Base-by-base conservation (phyloP, 768 basidiomycete species). In the Mycena latifolia region DNA sequence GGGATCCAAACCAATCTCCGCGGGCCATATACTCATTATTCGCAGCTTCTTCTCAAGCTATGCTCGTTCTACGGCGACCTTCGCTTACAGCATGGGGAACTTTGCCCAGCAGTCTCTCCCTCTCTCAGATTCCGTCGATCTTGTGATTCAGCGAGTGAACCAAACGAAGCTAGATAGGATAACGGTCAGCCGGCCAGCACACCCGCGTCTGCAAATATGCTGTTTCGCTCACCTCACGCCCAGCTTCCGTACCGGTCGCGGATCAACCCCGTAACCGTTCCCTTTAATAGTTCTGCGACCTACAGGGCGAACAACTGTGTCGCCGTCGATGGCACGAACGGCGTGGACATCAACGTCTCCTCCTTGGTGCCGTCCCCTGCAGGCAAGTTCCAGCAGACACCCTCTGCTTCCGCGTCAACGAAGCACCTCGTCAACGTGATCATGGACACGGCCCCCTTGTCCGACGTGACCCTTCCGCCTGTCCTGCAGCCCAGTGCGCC, bases 221-320 rank as follows among this genome's bases (percentile, higher is more conserved):
- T 18, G 11, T 22, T 29, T 17, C 25, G 35, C 60, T 56, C 50
- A 65, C 61, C 43, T 12, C 29, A 24, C 20, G 18, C 51, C 10
- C 48, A 89, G 87, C 74, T 89, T 61, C 88, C 88, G 18, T 89
- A 87, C 74, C 85, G 85, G 43, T 87, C 88, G 12, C 81, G 85
- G 35, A 81, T 88, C 66, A 82, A 82, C 31, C 75, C 82, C 6
- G 73, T 73, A 15, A 78, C 85, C 22, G 78, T 78, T n/a, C 71
- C 80, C 14, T 90, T 87, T 72, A 85, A 85, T 9, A 81, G 87
- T 72, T 75, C 77, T 6, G 76, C 78, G 8, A 83, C 86, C 20
- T 87, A 84, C 73, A 79, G 82, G 29, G 79, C 77, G 35, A 85
- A 84, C 63, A 89, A 89, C 71, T 89, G 88, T 72, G 72, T 81